phyloP scores from a whole-genome alignment of 2,329 filamentous ascomycete species.

The Conoideocrella luteorostrata region DNA sequence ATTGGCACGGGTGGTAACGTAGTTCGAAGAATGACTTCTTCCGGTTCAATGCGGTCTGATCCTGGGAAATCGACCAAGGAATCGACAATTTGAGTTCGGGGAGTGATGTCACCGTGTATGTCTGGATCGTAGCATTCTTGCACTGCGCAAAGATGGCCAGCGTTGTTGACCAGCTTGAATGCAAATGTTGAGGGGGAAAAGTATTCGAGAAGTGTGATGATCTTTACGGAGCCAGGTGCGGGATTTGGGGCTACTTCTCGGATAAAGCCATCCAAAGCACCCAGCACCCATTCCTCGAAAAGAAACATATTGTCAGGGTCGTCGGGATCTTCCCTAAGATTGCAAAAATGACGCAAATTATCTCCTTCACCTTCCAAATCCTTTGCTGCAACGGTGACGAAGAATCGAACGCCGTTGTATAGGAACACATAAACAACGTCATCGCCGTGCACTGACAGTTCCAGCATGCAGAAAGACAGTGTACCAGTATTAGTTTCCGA shows the following conservation, averaged over 20 bases:
- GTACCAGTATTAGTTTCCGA: background rate
- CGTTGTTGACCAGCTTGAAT: slow-evolving; percentile 8
- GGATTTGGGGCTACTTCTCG: too few species aligned
- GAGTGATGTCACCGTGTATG: slow-evolving; percentile 7
- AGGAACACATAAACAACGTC: slow-evolving; percentile 8
- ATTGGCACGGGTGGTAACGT: too few species aligned
- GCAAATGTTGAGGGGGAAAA: too few species aligned
- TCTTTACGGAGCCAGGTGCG: too few species aligned
- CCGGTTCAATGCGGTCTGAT: too few species aligned
- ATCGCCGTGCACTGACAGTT: slow-evolving; percentile 2
- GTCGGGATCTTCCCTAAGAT: slow-evolving; percentile 7
- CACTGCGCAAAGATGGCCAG: slow-evolving; percentile 3
- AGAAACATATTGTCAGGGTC: slow-evolving; percentile 5
- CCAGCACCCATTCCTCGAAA: too few species aligned
- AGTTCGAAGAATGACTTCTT: too few species aligned
- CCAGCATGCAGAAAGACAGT: slow-evolving; percentile 1
- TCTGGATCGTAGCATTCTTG: slow-evolving; percentile 8
- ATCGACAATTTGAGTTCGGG: slow-evolving; percentile 9
- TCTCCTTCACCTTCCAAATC: slow-evolving; percentile 9
- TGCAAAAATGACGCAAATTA: slow-evolving; percentile 6
- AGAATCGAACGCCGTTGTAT: slow-evolving; percentile 9
- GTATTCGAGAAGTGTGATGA: too few species aligned
- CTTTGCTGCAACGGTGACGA: slow-evolving; percentile 7
- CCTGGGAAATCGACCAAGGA: background rate
- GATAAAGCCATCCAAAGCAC: too few species aligned